phyloP scores from a whole-genome alignment of 225 moss, liverwort and hornwort species.

The Pseudisothecium myosuroides region DNA sequence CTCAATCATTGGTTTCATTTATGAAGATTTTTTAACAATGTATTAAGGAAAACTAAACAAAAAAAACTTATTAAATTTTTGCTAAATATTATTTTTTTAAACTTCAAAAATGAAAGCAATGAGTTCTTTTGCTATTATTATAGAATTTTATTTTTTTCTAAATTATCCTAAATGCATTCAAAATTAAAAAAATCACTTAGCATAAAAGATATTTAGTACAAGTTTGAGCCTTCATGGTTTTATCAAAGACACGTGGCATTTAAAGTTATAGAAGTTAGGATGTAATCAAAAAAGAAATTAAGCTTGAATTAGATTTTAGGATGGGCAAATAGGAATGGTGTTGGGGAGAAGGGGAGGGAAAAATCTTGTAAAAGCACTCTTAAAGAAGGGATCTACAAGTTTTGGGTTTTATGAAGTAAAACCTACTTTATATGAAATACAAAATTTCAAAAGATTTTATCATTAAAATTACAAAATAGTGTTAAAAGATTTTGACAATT shows the following conservation, averaged over 20 bases:
- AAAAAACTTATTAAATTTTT: background rate
- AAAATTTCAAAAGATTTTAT: no score
- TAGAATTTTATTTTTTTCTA: no score
- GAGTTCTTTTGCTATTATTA: background rate
- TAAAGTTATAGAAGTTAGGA: background rate
- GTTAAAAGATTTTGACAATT: no score
- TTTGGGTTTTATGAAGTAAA: no score
- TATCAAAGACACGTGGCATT: background rate
- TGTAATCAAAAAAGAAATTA: background rate
- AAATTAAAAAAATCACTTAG: background rate
- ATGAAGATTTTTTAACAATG: no score
- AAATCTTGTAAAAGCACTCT: background rate
- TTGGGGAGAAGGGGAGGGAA: accelerated
- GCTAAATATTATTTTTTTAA: background rate
- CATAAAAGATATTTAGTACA: background rate
- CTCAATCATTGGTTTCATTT: no score
- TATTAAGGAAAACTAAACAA: no score
- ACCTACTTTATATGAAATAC: no score
- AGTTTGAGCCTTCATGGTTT: background rate
- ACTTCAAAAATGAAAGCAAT: background rate
- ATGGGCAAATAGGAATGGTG: background rate
- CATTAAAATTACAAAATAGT: no score
- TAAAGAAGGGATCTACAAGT: background rate
- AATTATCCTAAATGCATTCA: background rate
- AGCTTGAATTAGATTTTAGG: background rate